These are phyloP conservation scores for Paramecium sexaurelia DNA, from an alignment of 73 alveolate genomes.

Conservation along the genomic window DNA sequence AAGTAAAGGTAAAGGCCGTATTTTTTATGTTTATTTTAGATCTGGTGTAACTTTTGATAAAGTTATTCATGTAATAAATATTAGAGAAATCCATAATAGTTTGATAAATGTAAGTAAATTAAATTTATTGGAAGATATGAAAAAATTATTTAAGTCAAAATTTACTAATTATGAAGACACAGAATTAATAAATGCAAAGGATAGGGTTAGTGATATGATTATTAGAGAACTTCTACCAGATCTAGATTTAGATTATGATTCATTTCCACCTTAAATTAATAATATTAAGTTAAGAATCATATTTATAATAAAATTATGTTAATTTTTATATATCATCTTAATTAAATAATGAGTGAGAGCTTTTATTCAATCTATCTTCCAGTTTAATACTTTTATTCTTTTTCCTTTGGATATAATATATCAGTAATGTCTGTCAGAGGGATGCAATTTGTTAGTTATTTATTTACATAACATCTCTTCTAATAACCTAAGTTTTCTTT, in stretches of 20 bases:
- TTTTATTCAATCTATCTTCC: neutral
- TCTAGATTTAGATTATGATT: conserved; percentile 42
- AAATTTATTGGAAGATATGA: conserved; percentile 33
- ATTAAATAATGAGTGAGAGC: neutral
- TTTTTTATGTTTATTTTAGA: neutral
- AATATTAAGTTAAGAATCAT: neutral
- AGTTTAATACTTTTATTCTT: neutral
- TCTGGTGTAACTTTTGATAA: conserved; percentile 61
- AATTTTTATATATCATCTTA: neutral
- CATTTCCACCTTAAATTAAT: neutral
- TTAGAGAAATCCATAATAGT: neutral
- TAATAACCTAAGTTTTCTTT: neutral
- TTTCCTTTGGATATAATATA: neutral
- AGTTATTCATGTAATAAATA: conserved; percentile 26
- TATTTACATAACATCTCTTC: neutral
- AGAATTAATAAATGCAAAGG: conserved; percentile 46
- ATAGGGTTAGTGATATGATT: conserved; percentile 66
- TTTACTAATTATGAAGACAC: conserved; percentile 65
- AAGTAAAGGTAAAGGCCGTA: neutral
- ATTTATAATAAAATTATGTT: neutral
- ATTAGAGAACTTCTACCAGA: conserved; percentile 67
- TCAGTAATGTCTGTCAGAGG: conserved; percentile 6
- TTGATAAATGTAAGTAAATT: neutral
- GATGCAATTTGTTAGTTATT: neutral
- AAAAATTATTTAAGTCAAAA: conserved; percentile 38